Conservation (phyloP, 768 basidiomycete species). For the Rhodosporidiobolus sp. region DNA sequence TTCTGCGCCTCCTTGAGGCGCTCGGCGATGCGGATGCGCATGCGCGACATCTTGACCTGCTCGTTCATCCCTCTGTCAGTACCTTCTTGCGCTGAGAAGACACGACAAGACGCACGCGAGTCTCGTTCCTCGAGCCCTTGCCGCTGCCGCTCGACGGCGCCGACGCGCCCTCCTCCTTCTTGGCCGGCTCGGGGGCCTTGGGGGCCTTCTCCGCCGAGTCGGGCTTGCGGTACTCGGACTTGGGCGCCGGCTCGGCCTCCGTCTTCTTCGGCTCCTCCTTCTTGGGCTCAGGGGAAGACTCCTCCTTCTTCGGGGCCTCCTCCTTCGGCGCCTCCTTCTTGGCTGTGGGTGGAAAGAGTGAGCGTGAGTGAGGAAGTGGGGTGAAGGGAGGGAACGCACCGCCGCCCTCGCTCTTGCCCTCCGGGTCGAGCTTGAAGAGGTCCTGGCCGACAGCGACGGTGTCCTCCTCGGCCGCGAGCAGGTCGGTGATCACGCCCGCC, state of each 20-base stretch:
- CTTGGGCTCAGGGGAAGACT: conserved; percentile 49
- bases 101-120: conserved; percentile 11
- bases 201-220: conserved; percentile 35
- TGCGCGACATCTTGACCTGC: conserved; percentile 96
- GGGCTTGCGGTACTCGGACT: conserved; percentile 40
- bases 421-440: conserved; percentile 78
- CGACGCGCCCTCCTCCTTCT: conserved; percentile 23
- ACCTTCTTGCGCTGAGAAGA: not conserved
- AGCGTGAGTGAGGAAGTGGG: not conserved
- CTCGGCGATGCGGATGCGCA: conserved; percentile 94
- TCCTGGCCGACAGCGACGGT: conserved; percentile 94
- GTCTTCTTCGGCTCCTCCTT: conserved; percentile 48
- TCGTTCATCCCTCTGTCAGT: not conserved
- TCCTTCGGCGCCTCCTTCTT: conserved; percentile 46
- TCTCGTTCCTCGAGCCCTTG: conserved; percentile 27
- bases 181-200: conserved; percentile 37
- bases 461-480: conserved; percentile 85
- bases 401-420: conserved; percentile 60
- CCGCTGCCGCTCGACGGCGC: conserved; percentile 10
- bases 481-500: conserved; percentile 79
- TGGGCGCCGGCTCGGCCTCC: conserved; percentile 41
- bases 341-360: not conserved
- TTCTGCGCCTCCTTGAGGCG: conserved; percentile 98
- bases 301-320: conserved; percentile 50
- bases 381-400: conserved; percentile 51